These are phyloP conservation scores for Dichotomopilus funicola DNA, from an alignment of 2,329 filamentous ascomycete genomes.

Conservation along the genomic window DNA sequence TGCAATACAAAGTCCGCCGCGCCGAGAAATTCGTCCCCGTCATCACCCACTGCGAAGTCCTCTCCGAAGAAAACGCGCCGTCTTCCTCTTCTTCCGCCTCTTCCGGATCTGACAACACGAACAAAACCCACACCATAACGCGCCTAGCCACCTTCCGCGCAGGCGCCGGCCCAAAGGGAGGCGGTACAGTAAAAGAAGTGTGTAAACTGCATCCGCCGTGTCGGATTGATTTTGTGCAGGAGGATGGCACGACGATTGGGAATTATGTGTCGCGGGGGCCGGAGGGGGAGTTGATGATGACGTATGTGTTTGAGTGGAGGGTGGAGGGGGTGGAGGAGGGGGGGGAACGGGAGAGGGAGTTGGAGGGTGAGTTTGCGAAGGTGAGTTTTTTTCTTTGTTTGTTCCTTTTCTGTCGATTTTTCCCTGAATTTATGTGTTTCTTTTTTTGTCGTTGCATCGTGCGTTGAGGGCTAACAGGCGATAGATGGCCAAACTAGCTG, in stretches of 20 bases:
- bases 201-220: conserved; percentile 28
- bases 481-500: conserved; percentile 25
- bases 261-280: conserved; percentile 28
- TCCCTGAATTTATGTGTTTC: too few species aligned
- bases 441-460: too few species aligned
- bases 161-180: conserved; percentile 3
- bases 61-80: conserved; percentile 16
- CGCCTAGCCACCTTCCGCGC: conserved; percentile 7
- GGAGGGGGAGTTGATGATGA: conserved; percentile 26
- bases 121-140: conserved; percentile 2
- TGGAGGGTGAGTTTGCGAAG: conserved; percentile 22
- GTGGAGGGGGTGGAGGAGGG: conserved; percentile 20
- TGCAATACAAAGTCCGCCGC: conserved; percentile 26
- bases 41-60: conserved; percentile 23
- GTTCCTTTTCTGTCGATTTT: too few species aligned
- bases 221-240: conserved; percentile 28
- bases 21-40: conserved; percentile 27
- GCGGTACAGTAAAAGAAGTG: conserved; percentile 23
- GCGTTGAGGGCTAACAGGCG: neutral
- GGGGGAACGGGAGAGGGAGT: conserved; percentile 17
- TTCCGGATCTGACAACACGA: too few species aligned
- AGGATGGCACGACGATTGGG: conserved; percentile 28
- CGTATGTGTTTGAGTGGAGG: conserved; percentile 31
- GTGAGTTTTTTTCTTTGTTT: conserved; percentile 19
- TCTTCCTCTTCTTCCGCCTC: too few species aligned